phyloP scores from a whole-genome alignment of 164 flowering plant species.

The Sedum album region DNA sequence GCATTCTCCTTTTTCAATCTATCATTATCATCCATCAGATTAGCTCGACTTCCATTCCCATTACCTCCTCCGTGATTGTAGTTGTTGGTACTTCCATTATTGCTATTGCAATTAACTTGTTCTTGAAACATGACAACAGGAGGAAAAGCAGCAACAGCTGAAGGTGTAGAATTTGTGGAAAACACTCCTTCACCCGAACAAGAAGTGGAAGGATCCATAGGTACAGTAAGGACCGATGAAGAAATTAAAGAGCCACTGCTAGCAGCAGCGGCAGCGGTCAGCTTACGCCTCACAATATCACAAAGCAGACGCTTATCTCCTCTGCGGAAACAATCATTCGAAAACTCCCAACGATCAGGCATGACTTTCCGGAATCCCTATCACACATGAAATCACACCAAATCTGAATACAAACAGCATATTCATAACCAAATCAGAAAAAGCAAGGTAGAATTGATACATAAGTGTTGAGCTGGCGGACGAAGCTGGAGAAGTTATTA shows the following conservation, averaged over 20 bases:
- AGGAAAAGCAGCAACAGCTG: neutral
- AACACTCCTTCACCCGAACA: neutral
- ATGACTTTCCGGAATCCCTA: neutral
- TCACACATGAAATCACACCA: neutral
- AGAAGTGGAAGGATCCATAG: neutral
- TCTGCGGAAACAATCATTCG: neutral
- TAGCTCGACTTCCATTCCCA: conserved; percentile 14
- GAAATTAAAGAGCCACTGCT: neutral
- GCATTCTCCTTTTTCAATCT: conserved; percentile 57
- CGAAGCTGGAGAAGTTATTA: conserved; percentile 55
- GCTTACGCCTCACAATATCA: neutral
- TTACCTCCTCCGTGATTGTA: conserved; percentile 7
- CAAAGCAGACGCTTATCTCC: neutral
- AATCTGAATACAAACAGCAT: neutral
- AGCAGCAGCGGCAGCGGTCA: neutral
- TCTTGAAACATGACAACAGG: conserved; percentile 27
- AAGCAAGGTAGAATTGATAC: conserved; percentile 15
- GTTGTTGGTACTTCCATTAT: conserved; percentile 42
- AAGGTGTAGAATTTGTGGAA: neutral
- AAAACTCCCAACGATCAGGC: neutral
- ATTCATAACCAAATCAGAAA: neutral
- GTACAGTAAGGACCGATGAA: neutral
- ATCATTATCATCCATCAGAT: conserved; percentile 74
- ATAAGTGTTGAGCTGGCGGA: conserved; percentile 49
- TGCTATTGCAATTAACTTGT: conserved; percentile 46